Evolutionary conservation across 2,329 filamentous ascomycete species (phyloP).

Genomic region (Fusarium sp.): DNA sequence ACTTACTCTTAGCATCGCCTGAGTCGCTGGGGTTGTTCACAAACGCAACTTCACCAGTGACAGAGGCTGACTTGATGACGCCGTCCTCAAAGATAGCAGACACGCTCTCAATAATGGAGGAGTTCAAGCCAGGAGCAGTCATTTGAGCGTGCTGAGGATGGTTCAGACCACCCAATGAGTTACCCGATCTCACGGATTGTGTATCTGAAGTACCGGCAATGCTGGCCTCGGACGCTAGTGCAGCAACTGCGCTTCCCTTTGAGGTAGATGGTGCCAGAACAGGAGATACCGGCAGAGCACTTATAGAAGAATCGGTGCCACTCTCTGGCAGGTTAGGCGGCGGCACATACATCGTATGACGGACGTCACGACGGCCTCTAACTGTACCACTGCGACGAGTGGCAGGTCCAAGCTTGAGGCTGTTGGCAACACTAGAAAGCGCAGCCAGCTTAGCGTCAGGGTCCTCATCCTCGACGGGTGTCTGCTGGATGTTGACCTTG

Average conservation of each 20-base stretch:
- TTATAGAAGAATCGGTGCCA: slow-evolving; percentile 41
- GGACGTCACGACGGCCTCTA: slow-evolving; percentile 87
- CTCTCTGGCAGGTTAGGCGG: slow-evolving; percentile 52
- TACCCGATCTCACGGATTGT: slow-evolving; percentile 89
- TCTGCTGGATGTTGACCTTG: slow-evolving; percentile 82
- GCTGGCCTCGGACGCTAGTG: slow-evolving; percentile 72
- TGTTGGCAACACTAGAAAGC: slow-evolving; percentile 79
- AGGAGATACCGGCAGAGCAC: slow-evolving; percentile 37
- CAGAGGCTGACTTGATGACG: slow-evolving; percentile 74
- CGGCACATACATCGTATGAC: slow-evolving; percentile 89
- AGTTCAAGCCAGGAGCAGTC: slow-evolving; percentile 81
- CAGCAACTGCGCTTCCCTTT: slow-evolving; percentile 58
- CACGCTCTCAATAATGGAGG: slow-evolving; percentile 92
- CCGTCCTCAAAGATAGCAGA: slow-evolving; percentile 84
- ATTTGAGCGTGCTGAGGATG: slow-evolving; percentile 86
- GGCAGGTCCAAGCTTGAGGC: slow-evolving; percentile 73
- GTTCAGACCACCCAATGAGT: slow-evolving; percentile 76
- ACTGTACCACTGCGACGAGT: slow-evolving; percentile 79
- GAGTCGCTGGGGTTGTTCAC: slow-evolving; percentile 72
- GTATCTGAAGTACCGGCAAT: slow-evolving; percentile 77
- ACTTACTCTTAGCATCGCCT: slow-evolving; percentile 61
- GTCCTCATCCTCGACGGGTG: slow-evolving; percentile 81
- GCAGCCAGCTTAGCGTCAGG: slow-evolving; percentile 78
- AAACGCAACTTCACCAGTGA: slow-evolving; percentile 90
- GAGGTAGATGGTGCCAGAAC: slow-evolving; percentile 39